Evolutionary conservation across 225 moss, liverwort and hornwort species (phyloP).

Genomic region (Pseudisothecium myosuroides): DNA sequence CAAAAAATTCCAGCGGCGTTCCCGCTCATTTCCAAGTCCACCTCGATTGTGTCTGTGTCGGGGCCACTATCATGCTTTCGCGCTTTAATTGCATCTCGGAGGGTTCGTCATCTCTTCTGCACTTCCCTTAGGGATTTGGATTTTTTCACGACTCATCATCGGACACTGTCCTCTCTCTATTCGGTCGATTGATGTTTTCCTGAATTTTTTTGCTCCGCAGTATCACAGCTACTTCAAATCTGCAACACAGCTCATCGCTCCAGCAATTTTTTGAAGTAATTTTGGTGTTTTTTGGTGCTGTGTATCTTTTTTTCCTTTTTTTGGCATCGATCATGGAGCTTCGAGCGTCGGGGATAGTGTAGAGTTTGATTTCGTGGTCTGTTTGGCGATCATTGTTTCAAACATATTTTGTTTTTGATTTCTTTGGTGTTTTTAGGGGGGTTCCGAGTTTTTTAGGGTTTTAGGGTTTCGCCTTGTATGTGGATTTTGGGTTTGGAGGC

Average conservation of each 20-base stretch:
- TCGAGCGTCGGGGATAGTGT: not conserved
- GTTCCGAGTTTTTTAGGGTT: not conserved
- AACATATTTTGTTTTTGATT: too few species aligned
- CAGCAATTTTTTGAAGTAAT: not conserved
- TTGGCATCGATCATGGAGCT: not conserved
- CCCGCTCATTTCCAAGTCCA: not conserved
- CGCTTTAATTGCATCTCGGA: not conserved
- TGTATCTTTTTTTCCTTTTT: not conserved
- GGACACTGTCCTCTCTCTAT: not conserved
- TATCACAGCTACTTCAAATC: not conserved
- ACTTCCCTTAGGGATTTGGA: not conserved
- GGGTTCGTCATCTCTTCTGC: not conserved
- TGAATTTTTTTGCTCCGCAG: not conserved
- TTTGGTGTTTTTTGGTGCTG: not conserved
- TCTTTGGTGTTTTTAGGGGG: not conserved
- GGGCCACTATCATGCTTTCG: not conserved
- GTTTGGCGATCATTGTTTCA: not conserved
- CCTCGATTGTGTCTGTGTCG: not conserved
- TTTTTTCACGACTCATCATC: not conserved
- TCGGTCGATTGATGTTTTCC: not conserved
- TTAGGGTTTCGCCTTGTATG: slow-evolving; percentile 3
- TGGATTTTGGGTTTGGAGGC: not conserved
- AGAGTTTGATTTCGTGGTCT: not conserved
- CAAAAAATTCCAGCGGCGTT: not conserved
- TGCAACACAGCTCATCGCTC: not conserved